phyloP scores from a whole-genome alignment of 2,329 filamentous ascomycete genomes.

The Venturia aucupariae region DNA sequence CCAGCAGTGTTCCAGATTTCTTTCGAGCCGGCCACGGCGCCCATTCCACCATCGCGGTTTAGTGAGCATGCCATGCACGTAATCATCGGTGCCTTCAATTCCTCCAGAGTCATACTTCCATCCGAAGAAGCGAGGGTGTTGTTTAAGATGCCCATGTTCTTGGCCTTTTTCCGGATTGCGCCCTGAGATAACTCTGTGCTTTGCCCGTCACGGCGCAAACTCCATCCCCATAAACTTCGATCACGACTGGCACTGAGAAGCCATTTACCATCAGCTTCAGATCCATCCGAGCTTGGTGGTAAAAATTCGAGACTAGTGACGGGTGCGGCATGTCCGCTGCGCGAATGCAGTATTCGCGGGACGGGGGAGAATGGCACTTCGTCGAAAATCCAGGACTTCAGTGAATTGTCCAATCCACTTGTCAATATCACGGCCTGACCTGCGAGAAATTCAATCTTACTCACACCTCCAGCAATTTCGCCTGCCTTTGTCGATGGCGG shows the following conservation, averaged over 20 bases:
- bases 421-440: slow-evolving; percentile 87
- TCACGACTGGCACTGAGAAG: slow-evolving; percentile 82
- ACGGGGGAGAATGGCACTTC: slow-evolving; percentile 80
- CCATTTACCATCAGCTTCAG: slow-evolving; percentile 87
- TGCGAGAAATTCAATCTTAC: slow-evolving; percentile 77
- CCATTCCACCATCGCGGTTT: slow-evolving; percentile 91
- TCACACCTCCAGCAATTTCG: slow-evolving; percentile 63
- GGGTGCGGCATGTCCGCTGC: slow-evolving; percentile 81
- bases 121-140: slow-evolving; percentile 48
- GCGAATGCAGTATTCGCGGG: slow-evolving; percentile 73
- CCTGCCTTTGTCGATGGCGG: slow-evolving; percentile 49
- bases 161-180: slow-evolving; percentile 76
- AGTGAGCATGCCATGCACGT: slow-evolving; percentile 85
- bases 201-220: slow-evolving; percentile 86
- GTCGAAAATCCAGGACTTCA: slow-evolving; percentile 96
- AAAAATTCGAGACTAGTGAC: slow-evolving; percentile 77
- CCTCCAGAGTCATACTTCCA: slow-evolving; percentile 55
- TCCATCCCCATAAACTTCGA: slow-evolving; percentile 92
- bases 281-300: slow-evolving; percentile 79
- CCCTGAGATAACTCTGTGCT: slow-evolving; percentile 91
- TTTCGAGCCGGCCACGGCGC: slow-evolving; percentile 67
- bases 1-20: slow-evolving; percentile 72
- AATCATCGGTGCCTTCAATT: slow-evolving; percentile 81
- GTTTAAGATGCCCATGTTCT: slow-evolving; percentile 69
- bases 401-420: slow-evolving; percentile 82